These are phyloP conservation scores for Pichia kudriavzevii DNA, from an alignment of 1,139 yeast genomes.

Conservation along the genomic window DNA sequence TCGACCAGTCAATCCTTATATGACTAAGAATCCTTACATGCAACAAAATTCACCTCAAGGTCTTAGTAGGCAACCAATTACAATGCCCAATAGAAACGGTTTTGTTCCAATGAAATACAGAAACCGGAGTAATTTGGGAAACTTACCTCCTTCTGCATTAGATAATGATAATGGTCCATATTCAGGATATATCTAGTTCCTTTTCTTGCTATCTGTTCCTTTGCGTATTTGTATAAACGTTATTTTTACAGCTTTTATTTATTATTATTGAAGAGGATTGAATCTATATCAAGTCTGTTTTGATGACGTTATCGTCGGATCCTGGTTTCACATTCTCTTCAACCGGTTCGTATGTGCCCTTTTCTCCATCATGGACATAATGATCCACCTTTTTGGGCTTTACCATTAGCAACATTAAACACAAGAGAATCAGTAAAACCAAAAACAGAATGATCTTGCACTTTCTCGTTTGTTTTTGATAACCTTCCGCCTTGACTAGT, in stretches of 20 bases:
- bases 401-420: constrained; percentile 62
- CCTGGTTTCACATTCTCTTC: too few species aligned
- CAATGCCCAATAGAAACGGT: background rate
- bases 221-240: too few species aligned
- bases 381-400: constrained; percentile 40
- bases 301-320: too few species aligned
- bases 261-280: too few species aligned
- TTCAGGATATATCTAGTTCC: constrained; percentile 18
- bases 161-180: constrained; percentile 24
- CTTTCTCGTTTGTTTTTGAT: constrained; percentile 85
- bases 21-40: constrained; percentile 6
- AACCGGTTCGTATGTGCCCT: background rate
- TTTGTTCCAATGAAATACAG: constrained; percentile 12
- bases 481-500: constrained; percentile 63
- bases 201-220: background rate
- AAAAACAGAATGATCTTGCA: constrained; percentile 79
- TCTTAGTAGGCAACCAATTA: background rate
- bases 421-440: constrained; percentile 60
- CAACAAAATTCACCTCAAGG: background rate
- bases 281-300: too few species aligned
- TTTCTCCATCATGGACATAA: constrained; percentile 12
- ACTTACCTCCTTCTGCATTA: constrained; percentile 11
- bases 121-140: constrained; percentile 2
- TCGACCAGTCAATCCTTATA: too few species aligned
- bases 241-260: too few species aligned